Base-by-base conservation (phyloP, 2,329 filamentous ascomycete genomes). In the Leptosphaerulina australis region DNA sequence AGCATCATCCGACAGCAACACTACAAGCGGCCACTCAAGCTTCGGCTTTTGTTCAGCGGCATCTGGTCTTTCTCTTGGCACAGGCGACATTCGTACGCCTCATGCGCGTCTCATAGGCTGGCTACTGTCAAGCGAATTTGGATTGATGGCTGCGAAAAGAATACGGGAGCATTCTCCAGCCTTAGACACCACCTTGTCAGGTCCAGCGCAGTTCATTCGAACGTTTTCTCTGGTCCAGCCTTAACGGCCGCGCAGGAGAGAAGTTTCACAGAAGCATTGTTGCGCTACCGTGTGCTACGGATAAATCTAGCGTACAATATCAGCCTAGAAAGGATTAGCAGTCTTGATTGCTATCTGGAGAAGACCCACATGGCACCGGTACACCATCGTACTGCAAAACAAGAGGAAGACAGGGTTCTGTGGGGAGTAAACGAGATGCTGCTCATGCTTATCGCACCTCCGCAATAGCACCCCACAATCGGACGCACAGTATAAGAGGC, bases 381-480 rank as follows among this genome's bases (percentile, higher is more conserved):
- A 25, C 31, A 34, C 29, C 30, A 36, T 29, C 11, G 20, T 28
- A n/a, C 28, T 34, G 28, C 14, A 18, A 25, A 15, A 39, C 15
- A 22, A 29, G n/a, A 21, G 15, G 20, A 29, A 24, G 25, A 30
- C 36, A 51, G 25, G 41, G 48, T 25, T 21, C 20, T 28, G 14
- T 33, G 20, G 45, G 48, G 48, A 43, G 48, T 33, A 45, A 26
- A 8, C 12, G 29, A 41, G 14, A 14, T 37, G 30, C 21, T 43
- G 15, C 33, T 28, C 26, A 40, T 21, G 11, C 31, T 43, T 25
- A 11, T 22, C 3, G 4, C n/a, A 28, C 15, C 49, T 53, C 49
- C 49, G 49, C 49, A 53, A 47, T 53, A 18, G 33, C 31, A 53
- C 49, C 49, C 49, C 49, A 36, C 49, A 47, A 15, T 30, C 22